These are phyloP conservation scores for Fraxinus excelsior DNA, from an alignment of 257 asterid genomes.

Conservation along the genomic window DNA sequence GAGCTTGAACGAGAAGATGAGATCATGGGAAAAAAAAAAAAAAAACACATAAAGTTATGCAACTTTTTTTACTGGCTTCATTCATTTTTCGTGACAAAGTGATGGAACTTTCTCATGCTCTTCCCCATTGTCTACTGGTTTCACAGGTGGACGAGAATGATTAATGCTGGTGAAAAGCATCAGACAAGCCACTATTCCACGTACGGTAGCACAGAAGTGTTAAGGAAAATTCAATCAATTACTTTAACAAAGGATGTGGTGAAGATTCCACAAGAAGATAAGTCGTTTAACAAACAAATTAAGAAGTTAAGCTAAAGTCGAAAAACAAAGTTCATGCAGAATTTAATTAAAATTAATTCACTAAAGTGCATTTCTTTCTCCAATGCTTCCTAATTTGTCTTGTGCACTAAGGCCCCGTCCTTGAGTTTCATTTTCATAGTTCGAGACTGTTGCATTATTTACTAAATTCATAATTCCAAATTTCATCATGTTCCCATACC, in stretches of 20 bases:
- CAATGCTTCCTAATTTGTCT: background rate
- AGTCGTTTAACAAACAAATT: background rate
- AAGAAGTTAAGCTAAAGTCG: background rate
- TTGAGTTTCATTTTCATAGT: background rate
- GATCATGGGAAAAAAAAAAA: constrained; percentile 9
- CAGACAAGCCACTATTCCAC: background rate
- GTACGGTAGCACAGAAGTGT: too few species aligned
- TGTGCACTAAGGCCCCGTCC: background rate
- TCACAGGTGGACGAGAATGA: background rate
- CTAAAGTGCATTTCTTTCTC: background rate
- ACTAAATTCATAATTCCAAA: background rate
- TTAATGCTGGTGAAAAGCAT: background rate
- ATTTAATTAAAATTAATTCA: background rate
- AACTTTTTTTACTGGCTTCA: constrained; percentile 11
- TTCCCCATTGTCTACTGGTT: background rate
- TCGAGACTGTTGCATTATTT: background rate
- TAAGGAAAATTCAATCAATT: background rate
- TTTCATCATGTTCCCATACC: background rate
- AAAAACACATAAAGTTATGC: background rate
- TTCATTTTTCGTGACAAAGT: constrained; percentile 2
- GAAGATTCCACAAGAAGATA: background rate
- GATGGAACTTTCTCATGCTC: constrained; percentile 16
- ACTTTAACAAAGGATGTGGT: background rate
- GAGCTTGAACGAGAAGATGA: constrained; percentile 17
- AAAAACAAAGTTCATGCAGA: background rate